Evolutionary conservation across 1,139 yeast genomes (phyloP).

Genomic region (Pneumocystis jirovecii): DNA sequence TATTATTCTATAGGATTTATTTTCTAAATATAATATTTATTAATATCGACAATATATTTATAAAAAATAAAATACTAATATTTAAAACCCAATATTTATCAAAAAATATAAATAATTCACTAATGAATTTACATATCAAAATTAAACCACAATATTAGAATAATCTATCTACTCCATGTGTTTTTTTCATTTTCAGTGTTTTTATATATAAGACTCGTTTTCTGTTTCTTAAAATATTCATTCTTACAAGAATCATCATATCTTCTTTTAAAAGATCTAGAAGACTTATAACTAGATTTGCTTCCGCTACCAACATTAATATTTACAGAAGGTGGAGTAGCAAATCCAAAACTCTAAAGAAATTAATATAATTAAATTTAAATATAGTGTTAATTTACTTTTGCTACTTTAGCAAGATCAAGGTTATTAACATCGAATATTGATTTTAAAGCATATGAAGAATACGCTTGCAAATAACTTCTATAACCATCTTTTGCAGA

Average conservation of each 20-base stretch:
- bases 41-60: no score
- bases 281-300: neutral
- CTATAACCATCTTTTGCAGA: constrained; percentile 96
- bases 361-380: neutral
- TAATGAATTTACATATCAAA: neutral
- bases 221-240: neutral
- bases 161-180: neutral
- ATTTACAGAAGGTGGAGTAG: constrained; percentile 89
- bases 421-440: constrained; percentile 91
- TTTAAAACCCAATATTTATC: neutral
- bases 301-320: constrained; percentile 55
- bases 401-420: constrained; percentile 87
- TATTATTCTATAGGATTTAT: no score
- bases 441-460: constrained; percentile 88
- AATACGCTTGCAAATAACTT: constrained; percentile 89
- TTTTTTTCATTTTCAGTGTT: neutral
- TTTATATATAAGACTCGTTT: neutral
- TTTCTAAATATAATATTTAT: no score
- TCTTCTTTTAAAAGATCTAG: neutral
- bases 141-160: neutral
- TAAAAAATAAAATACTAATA: no score
- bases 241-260: neutral
- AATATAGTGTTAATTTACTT: constrained; percentile 29
- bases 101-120: neutral
- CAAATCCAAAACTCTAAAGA: constrained; percentile 47